phyloP scores from a whole-genome alignment of 2,329 filamentous ascomycete species.

The Rhexocercosporidium sp. region DNA sequence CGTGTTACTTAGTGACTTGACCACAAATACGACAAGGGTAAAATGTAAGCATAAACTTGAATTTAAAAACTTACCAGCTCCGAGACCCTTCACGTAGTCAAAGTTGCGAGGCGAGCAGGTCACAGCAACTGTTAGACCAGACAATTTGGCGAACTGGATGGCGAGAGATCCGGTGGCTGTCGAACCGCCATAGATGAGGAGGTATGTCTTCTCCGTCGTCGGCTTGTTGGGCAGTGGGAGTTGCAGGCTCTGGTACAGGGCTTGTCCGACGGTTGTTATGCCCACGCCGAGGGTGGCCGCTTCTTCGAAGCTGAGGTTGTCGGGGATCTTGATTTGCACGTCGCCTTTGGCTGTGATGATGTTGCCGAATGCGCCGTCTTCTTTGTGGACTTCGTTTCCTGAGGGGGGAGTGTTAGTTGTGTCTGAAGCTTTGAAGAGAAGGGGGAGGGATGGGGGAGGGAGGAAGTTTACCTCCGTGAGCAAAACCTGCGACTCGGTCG shows the following conservation, averaged over 20 bases:
- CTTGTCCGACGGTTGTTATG: conserved; percentile 48
- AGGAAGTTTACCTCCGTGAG: conserved; percentile 43
- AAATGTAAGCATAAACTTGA: not conserved
- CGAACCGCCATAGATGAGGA: conserved; percentile 57
- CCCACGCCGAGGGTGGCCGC: conserved; percentile 45
- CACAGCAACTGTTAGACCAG: conserved; percentile 46
- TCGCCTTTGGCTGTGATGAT: conserved; percentile 44
- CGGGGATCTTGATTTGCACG: conserved; percentile 51
- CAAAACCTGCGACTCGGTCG: conserved; percentile 52
- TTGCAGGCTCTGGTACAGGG: conserved; percentile 52
- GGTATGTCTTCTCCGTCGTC: conserved; percentile 44
- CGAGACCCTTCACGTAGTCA: conserved; percentile 51
- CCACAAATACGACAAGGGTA: not conserved
- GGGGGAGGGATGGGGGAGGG: not conserved
- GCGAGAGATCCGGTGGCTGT: conserved; percentile 56
- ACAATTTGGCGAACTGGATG: conserved; percentile 54
- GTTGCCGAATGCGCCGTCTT: conserved; percentile 48
- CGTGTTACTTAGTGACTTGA: not conserved
- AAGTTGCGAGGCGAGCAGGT: conserved; percentile 55
- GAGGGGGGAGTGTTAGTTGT: not conserved
- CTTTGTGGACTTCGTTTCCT: conserved; percentile 44
- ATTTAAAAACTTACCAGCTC: conserved; percentile 46
- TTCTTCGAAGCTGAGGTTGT: conserved; percentile 52
- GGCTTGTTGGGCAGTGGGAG: conserved; percentile 53
- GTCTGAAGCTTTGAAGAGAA: not conserved